Conservation (phyloP, 805 yeast genomes). For the Barnettozyma sp. region DNA sequence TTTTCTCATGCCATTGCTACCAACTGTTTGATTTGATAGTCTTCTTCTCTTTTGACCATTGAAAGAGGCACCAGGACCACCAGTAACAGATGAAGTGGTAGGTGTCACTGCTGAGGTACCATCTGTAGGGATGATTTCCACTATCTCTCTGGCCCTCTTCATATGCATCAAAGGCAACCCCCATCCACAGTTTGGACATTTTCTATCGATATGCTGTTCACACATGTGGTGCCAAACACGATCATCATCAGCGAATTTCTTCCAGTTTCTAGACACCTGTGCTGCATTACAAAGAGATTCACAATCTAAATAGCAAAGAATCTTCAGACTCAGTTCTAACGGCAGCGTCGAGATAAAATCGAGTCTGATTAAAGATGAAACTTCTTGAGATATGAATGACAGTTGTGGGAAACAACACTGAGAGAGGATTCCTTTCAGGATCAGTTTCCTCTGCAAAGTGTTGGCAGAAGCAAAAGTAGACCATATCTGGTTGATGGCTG, state of each 20-base stretch:
- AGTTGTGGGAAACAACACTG: conserved; percentile 96
- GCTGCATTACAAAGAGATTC: conserved; percentile 91
- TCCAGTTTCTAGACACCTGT: conserved; percentile 85
- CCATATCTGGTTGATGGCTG: conserved; percentile 79
- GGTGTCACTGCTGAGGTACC: too few species aligned
- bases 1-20: conserved; percentile 25
- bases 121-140: too few species aligned
- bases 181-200: conserved; percentile 99
- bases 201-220: conserved; percentile 94
- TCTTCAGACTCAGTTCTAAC: conserved; percentile 74
- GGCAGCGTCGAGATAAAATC: conserved; percentile 87
- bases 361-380: conserved; percentile 71
- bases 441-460: conserved; percentile 59
- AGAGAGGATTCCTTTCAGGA: conserved; percentile 73
- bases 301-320: conserved; percentile 86
- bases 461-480: conserved; percentile 74
- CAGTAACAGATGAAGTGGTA: too few species aligned
- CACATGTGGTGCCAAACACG: conserved; percentile 98
- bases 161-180: conserved; percentile 92
- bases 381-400: conserved; percentile 76
- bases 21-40: conserved; percentile 19
- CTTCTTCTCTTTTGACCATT: conserved; percentile 22
- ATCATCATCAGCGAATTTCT: conserved; percentile 87
- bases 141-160: conserved; percentile 56
- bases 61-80: conserved; percentile 10